These are phyloP conservation scores for Microdochium paspali DNA, from an alignment of 2,329 filamentous ascomycete genomes.

Conservation along the genomic window DNA sequence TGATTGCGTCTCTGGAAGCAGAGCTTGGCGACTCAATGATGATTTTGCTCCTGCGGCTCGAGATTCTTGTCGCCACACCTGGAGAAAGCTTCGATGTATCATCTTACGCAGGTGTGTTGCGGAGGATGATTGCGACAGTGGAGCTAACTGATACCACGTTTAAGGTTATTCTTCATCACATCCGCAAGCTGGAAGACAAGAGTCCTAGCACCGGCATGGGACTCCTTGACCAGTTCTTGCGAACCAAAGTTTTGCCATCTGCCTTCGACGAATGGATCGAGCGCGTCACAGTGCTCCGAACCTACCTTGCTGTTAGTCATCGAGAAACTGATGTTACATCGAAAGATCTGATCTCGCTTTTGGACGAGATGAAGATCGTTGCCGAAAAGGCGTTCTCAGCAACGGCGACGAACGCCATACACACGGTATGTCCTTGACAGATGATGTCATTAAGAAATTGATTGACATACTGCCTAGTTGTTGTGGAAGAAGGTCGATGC, in stretches of 20 bases:
- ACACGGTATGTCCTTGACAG: conserved; percentile 41
- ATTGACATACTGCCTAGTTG: conserved; percentile 38
- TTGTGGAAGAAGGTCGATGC: conserved; percentile 73
- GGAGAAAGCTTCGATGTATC: conserved; percentile 36
- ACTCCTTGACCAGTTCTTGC: conserved; percentile 56
- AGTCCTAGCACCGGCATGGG: conserved; percentile 36
- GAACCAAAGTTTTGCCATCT: conserved; percentile 39
- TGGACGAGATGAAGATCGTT: conserved; percentile 28
- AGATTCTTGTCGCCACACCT: conserved; percentile 45
- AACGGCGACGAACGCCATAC: conserved; percentile 55
- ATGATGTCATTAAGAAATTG: conserved; percentile 7
- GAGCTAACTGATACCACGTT: conserved; percentile 55
- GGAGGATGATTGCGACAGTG: conserved; percentile 49
- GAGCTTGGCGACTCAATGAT: conserved; percentile 56
- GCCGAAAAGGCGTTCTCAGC: conserved; percentile 40
- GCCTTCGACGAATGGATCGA: conserved; percentile 54
- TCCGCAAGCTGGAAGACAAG: conserved; percentile 53
- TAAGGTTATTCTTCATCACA: conserved; percentile 56
- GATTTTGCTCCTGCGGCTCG: conserved; percentile 59
- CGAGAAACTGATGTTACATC: conserved; percentile 23
- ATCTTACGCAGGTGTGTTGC: conserved; percentile 43
- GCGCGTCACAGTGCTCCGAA: conserved; percentile 55
- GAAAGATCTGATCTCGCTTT: conserved; percentile 12
- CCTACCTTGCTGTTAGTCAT: conserved; percentile 54
- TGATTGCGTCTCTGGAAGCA: conserved; percentile 52